Percentiles rank a stretch among this genome's conserved stretches.
phyloP scores from a whole-genome alignment of 1,139 yeast species.

The Kodamaea anthophila region DNA sequence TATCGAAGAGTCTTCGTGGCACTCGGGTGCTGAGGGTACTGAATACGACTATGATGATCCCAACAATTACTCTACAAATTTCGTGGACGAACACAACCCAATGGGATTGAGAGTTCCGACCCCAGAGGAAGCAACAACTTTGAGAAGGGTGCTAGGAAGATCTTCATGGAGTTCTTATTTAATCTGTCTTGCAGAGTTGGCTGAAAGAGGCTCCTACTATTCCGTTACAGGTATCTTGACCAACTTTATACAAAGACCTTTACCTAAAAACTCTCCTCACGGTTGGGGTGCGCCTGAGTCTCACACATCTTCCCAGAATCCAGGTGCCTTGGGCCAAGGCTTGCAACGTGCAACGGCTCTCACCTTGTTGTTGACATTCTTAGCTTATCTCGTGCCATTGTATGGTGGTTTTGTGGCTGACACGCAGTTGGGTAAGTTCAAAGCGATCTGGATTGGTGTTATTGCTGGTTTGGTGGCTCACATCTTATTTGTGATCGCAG shows the following conservation, averaged over 20 bases:
- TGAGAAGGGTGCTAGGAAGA: slow-evolving; percentile 15
- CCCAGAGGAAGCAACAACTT: slow-evolving; percentile 10
- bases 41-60: slow-evolving; percentile 14
- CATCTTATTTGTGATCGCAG: slow-evolving; percentile 17
- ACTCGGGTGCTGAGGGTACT: slow-evolving; percentile 4
- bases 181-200: slow-evolving; percentile 18
- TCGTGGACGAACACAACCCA: slow-evolving; percentile 16
- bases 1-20: slow-evolving; percentile 3
- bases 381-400: slow-evolving; percentile 18
- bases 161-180: slow-evolving; percentile 14
- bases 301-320: slow-evolving; percentile 10
- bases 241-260: slow-evolving; percentile 18
- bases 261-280: slow-evolving; percentile 13
- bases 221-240: slow-evolving; percentile 15
- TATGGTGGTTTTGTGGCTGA: slow-evolving; percentile 20
- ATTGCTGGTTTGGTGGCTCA: slow-evolving; percentile 20
- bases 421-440: slow-evolving; percentile 16
- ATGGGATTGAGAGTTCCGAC: slow-evolving; percentile 18
- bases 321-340: slow-evolving; percentile 19
- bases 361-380: slow-evolving; percentile 16
- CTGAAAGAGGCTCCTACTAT: slow-evolving; percentile 20
- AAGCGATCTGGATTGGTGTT: slow-evolving; percentile 19
- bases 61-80: slow-evolving; percentile 15
- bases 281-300: slow-evolving; percentile 14
- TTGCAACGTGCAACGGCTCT: slow-evolving; percentile 15